phyloP scores from a whole-genome alignment of 257 asterid species.

The Cruciata laevipes region DNA sequence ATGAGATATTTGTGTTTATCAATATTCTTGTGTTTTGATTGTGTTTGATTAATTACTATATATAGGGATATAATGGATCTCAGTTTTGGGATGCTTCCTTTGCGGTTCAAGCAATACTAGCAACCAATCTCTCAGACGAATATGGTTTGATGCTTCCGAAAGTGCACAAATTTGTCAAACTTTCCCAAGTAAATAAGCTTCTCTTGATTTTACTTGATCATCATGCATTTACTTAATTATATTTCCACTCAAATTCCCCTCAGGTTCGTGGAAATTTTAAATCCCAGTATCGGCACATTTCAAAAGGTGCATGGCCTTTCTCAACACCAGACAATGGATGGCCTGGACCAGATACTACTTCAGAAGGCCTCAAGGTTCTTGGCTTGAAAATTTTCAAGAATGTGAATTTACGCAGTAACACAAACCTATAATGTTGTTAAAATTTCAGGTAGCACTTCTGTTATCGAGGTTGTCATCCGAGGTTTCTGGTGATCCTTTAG shows the following conservation, averaged over 20 bases:
- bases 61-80: slow-evolving; percentile 70
- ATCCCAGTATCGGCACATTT: slow-evolving; percentile 52
- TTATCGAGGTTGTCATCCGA: slow-evolving; percentile 42
- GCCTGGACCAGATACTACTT: slow-evolving; percentile 60
- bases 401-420: too few species aligned
- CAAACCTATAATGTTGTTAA: too few species aligned
- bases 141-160: slow-evolving; percentile 39
- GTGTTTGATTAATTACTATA: slow-evolving; percentile 5
- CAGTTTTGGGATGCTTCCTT: slow-evolving; percentile 67
- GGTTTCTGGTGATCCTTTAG: slow-evolving; percentile 43
- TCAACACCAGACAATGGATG: slow-evolving; percentile 72
- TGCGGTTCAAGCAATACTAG: slow-evolving; percentile 54
- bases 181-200: slow-evolving; percentile 38
- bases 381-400: not conserved
- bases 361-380: slow-evolving; percentile 71
- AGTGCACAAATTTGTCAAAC: slow-evolving; percentile 54
- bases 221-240: not conserved
- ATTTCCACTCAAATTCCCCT: not conserved
- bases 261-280: slow-evolving; percentile 22
- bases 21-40: not conserved
- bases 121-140: slow-evolving; percentile 41
- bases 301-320: slow-evolving; percentile 79
- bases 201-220: not conserved
- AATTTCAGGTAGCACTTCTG: slow-evolving; percentile 52
- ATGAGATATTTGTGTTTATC: not conserved